phyloP scores from a whole-genome alignment of 306 rosid genomes.

The Pyrus bretschneideri region DNA sequence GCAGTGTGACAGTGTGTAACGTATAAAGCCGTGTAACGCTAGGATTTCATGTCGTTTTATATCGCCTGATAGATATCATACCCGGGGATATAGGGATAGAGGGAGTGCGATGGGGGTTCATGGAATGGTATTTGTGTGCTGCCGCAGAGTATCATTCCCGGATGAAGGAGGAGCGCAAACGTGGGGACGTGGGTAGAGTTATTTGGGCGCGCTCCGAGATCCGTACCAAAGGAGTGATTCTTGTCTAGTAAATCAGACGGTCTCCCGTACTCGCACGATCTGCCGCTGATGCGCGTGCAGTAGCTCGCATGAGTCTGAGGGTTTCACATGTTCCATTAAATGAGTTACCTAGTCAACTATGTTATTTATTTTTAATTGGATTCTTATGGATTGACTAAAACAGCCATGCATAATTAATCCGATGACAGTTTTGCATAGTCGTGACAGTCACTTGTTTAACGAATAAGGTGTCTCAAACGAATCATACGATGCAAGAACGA shows the following conservation, averaged over 20 bases:
- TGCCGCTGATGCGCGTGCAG: not conserved
- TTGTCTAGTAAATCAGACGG: not conserved
- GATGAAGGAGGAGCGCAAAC: not conserved
- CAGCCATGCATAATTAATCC: not conserved
- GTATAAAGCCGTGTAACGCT: not conserved
- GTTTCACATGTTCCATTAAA: not conserved
- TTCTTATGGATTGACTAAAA: not conserved
- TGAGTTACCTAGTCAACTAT: not conserved
- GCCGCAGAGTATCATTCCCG: not conserved
- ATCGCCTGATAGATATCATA: not conserved
- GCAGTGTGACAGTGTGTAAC: not conserved
- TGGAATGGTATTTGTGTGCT: too few relatives aligned
- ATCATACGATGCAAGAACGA: fast-evolving
- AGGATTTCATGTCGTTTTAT: not conserved
- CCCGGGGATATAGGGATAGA: not conserved
- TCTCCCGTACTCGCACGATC: not conserved
- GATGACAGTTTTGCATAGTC: not conserved
- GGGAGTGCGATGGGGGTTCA: not conserved
- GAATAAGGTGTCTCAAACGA: fast-evolving
- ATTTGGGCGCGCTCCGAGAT: not conserved
- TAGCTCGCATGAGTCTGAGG: not conserved
- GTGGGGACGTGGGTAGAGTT: not conserved
- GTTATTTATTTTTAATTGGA: not conserved
- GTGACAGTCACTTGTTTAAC: too few relatives aligned
- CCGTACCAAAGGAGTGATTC: not conserved